Conservation (phyloP, 2,329 filamentous ascomycete genomes). For the Chalara sp. region DNA sequence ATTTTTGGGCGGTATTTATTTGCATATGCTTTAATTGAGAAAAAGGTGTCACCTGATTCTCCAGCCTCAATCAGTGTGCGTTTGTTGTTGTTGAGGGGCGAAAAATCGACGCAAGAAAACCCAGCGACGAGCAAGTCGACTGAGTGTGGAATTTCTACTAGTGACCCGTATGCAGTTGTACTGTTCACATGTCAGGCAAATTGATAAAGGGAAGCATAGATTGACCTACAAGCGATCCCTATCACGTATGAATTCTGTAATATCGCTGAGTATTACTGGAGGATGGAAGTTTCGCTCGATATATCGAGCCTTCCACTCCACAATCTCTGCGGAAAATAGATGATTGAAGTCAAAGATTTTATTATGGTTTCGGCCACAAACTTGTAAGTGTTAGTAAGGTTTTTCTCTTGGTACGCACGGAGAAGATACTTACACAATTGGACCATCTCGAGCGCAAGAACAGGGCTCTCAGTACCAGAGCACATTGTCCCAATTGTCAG, state of each 20-base stretch:
- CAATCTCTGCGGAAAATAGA: slow-evolving; percentile 57
- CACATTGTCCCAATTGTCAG: slow-evolving; percentile 65
- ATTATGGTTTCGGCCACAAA: too few relatives aligned
- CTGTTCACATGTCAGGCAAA: slow-evolving; percentile 28
- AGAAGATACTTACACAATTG: slow-evolving; percentile 31
- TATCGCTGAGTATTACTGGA: slow-evolving; percentile 49
- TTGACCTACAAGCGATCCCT: neutral
- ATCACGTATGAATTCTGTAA: slow-evolving; percentile 38
- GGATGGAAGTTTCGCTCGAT: slow-evolving; percentile 53
- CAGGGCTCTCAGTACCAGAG: slow-evolving; percentile 70
- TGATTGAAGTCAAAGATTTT: slow-evolving; percentile 35
- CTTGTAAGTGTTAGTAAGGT: too few relatives aligned
- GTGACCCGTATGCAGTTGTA: slow-evolving; percentile 60
- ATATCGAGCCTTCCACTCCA: slow-evolving; percentile 56
- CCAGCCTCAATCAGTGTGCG: slow-evolving; percentile 48
- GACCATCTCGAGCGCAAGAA: slow-evolving; percentile 58
- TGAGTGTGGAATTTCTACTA: slow-evolving; percentile 45
- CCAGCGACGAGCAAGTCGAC: slow-evolving; percentile 65
- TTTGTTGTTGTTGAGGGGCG: slow-evolving; percentile 50
- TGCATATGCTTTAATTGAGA: slow-evolving; percentile 52
- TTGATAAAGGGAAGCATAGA: neutral
- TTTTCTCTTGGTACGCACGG: too few relatives aligned
- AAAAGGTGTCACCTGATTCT: slow-evolving; percentile 61
- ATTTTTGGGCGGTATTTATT: slow-evolving; percentile 49
- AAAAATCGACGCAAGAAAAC: slow-evolving; percentile 72